Evolutionary conservation across 371 early-diverging fungal genomes (phyloP).

Genomic region (Choanephora cucurbitarum): DNA sequence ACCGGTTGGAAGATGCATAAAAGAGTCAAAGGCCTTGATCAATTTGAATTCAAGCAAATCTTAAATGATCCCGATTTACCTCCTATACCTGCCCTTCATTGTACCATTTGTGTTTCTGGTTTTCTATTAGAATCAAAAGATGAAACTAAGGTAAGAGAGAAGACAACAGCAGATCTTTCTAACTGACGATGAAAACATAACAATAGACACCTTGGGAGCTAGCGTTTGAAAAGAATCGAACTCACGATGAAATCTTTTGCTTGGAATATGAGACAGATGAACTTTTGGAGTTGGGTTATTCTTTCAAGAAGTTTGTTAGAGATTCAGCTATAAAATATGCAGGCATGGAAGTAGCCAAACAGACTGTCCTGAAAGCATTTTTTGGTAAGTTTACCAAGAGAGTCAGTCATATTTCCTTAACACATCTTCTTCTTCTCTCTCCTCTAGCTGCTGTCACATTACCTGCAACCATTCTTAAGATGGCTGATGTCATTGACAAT

Average conservation of each 20-base stretch:
- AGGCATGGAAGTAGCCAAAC: constrained; percentile 83
- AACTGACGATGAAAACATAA: not conserved
- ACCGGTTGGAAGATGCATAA: constrained; percentile 64
- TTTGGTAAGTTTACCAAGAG: constrained; percentile 30
- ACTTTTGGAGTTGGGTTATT: constrained; percentile 76
- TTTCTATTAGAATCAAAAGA: constrained; percentile 51
- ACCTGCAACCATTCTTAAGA: constrained; percentile 61
- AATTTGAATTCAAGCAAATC: constrained; percentile 61
- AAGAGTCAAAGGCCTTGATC: constrained; percentile 53
- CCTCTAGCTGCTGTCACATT: constrained; percentile 79
- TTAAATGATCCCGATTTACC: constrained; percentile 55
- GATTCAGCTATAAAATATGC: constrained; percentile 83
- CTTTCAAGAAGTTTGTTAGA: constrained; percentile 77
- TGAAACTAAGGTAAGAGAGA: constrained; percentile 43
- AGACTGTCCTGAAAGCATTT: constrained; percentile 82
- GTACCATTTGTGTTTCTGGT: constrained; percentile 67
- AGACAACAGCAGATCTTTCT: no score
- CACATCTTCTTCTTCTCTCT: not conserved
- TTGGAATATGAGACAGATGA: constrained; percentile 80
- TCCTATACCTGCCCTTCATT: constrained; percentile 61
- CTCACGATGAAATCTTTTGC: constrained; percentile 56
- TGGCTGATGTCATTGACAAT: constrained; percentile 76
- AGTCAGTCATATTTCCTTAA: no score
- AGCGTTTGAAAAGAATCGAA: constrained; percentile 38
- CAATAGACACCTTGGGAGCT: constrained; percentile 57